A percentile compares a stretch with the other conserved stretches of the same genome.
These are phyloP conservation scores for Phytophthora agathidicida DNA, from an alignment of 352 stramenopile genomes.

Conservation along the genomic window DNA sequence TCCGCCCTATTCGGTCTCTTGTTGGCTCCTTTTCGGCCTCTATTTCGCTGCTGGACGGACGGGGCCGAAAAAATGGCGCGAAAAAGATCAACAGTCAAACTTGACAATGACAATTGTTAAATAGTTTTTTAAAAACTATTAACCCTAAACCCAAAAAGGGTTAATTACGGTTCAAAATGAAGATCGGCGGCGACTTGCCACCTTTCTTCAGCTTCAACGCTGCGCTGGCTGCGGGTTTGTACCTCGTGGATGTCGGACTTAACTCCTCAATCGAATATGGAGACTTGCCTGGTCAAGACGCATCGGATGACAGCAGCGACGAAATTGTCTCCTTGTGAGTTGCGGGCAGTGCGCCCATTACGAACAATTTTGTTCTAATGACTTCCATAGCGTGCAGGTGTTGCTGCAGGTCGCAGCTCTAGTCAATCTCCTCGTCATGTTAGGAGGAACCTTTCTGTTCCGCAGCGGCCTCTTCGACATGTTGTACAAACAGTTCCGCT, in stretches of 20 bases:
- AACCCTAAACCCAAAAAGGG: too few species aligned
- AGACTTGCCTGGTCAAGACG: slow-evolving; percentile 45
- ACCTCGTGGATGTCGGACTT: slow-evolving; percentile 59
- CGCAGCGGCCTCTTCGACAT: slow-evolving; percentile 69
- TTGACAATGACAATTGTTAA: slow-evolving; percentile 19
- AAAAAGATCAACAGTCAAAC: slow-evolving; percentile 28
- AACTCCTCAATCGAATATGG: slow-evolving; percentile 71
- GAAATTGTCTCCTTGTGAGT: slow-evolving; percentile 63
- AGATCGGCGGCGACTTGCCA: slow-evolving; percentile 9
- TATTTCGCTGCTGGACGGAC: slow-evolving; percentile 33
- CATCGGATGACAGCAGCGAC: slow-evolving; percentile 36
- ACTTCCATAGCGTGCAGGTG: slow-evolving; percentile 52
- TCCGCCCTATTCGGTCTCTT: too few species aligned
- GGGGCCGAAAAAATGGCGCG: slow-evolving; percentile 43
- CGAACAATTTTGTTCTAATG: not conserved
- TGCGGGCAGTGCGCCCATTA: too few species aligned
- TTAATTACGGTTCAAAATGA: too few species aligned
- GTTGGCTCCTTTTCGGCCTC: not conserved
- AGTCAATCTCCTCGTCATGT: slow-evolving; percentile 60
- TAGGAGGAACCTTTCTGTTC: slow-evolving; percentile 76
- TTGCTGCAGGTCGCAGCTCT: slow-evolving; percentile 66
- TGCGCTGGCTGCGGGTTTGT: slow-evolving; percentile 46
- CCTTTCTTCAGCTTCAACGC: slow-evolving; percentile 52
- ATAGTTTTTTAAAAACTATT: too few species aligned
- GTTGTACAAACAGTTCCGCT: slow-evolving; percentile 60